Evolutionary conservation across 208 protist species (phyloP).

Genomic region (Leishmania gerbilli): DNA sequence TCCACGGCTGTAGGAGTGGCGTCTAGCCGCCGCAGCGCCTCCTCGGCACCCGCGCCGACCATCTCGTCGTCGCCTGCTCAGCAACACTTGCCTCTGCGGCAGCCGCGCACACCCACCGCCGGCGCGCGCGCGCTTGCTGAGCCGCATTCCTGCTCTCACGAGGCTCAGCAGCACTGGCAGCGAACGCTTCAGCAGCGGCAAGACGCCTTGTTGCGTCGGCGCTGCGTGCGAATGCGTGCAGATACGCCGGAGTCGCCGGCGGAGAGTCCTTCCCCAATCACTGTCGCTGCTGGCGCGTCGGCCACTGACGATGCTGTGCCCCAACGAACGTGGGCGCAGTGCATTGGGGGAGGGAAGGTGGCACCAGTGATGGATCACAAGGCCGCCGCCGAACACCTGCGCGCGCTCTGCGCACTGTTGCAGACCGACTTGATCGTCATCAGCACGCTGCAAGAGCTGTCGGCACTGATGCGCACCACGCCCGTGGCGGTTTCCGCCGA

Average conservation of each 20-base stretch:
- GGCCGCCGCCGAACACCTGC: constrained; percentile 23
- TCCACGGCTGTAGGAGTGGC: not conserved
- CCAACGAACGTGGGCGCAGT: not conserved
- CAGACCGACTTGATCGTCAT: constrained; percentile 31
- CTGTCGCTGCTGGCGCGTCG: not conserved
- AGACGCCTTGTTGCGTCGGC: constrained; percentile 7
- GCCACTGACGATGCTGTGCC: not conserved
- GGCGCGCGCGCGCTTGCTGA: not conserved
- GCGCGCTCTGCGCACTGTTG: constrained; percentile 18
- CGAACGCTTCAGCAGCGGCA: constrained; percentile 14
- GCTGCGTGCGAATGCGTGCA: constrained; percentile 11
- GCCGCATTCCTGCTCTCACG: not conserved
- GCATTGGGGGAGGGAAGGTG: not conserved
- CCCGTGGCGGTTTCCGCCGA: not conserved
- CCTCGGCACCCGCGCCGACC: not conserved
- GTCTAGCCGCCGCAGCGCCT: not conserved
- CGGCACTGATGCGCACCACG: constrained; percentile 3
- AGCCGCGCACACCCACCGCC: not conserved
- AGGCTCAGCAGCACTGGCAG: not conserved
- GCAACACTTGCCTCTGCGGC: not conserved
- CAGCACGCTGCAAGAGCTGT: constrained; percentile 49
- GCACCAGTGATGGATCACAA: constrained; percentile 18
- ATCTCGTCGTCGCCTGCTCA: not conserved
- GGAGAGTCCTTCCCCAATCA: too few relatives aligned
- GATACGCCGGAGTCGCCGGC: not conserved